Evolutionary conservation across 176 grass and related monocot species (phyloP).

Genomic region (Oropetium thomaeum): DNA sequence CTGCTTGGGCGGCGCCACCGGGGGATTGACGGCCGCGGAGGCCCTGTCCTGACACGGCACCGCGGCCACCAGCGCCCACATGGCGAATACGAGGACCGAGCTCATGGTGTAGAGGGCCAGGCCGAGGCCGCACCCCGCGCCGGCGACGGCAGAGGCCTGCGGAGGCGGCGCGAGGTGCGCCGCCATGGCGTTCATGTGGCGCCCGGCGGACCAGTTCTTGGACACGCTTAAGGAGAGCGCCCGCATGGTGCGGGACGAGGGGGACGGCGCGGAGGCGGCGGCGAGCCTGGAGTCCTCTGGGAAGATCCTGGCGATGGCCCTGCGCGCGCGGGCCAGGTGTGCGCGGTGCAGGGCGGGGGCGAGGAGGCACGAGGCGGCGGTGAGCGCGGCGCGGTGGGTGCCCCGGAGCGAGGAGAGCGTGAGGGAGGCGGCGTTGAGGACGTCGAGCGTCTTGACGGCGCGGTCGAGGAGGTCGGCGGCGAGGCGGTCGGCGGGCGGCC

Average conservation of each 20-base stretch:
- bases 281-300: neutral
- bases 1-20: constrained; percentile 54
- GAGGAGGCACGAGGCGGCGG: constrained; percentile 66
- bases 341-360: constrained; percentile 26
- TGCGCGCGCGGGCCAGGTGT: constrained; percentile 66
- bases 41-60: constrained; percentile 57
- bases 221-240: constrained; percentile 70
- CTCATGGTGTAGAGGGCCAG: constrained; percentile 91
- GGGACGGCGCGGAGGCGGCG: constrained; percentile 5
- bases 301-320: constrained; percentile 63
- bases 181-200: constrained; percentile 59
- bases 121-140: constrained; percentile 46
- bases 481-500: constrained; percentile 62
- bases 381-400: constrained; percentile 64
- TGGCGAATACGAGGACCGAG: constrained; percentile 70
- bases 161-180: constrained; percentile 53
- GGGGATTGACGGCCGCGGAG: neutral
- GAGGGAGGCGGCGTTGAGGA: constrained; percentile 74
- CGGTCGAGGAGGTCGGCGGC: constrained; percentile 74
- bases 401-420: constrained; percentile 63
- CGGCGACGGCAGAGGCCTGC: neutral
- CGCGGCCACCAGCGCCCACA: constrained; percentile 74
- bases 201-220: constrained; percentile 68
- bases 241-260: constrained; percentile 14
- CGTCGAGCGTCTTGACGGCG: constrained; percentile 71